A percentile compares a stretch with the other conserved stretches of the same genome.
phyloP scores from a whole-genome alignment of 345 rosid species.

The Heritiera fomes region DNA sequence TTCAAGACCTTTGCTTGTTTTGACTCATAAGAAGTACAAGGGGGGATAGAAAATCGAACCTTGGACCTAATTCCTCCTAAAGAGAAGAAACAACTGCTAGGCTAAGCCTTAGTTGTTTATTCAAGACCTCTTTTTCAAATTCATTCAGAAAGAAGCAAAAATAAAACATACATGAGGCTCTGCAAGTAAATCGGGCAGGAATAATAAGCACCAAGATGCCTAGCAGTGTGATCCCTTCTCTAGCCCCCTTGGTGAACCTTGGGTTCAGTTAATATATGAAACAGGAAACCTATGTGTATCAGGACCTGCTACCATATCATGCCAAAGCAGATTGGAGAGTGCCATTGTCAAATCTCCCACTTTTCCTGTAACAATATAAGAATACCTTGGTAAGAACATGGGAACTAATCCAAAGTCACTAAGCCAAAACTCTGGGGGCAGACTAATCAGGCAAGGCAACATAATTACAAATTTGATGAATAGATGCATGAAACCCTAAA shows the following conservation, averaged over 20 bases:
- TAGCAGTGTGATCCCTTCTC: slow-evolving; percentile 10
- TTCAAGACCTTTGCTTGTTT: not conserved
- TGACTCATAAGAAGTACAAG: too few relatives aligned
- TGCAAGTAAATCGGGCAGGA: not conserved
- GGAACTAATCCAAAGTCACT: not conserved
- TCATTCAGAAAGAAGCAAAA: not conserved
- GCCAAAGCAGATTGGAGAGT: slow-evolving; percentile 66
- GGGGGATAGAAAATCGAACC: too few relatives aligned
- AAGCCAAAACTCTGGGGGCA: not conserved
- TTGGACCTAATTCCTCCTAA: too few relatives aligned
- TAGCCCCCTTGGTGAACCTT: not conserved
- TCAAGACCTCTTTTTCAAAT: not conserved
- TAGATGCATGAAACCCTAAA: not conserved
- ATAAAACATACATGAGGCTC: not conserved
- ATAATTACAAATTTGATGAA: not conserved
- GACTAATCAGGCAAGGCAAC: not conserved
- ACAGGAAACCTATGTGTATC: slow-evolving; percentile 45
- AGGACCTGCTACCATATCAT: slow-evolving; percentile 65
- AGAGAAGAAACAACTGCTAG: too few relatives aligned
- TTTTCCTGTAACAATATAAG: slow-evolving; percentile 42
- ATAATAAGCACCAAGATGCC: not conserved
- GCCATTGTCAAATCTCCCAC: slow-evolving; percentile 71
- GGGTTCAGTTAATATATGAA: slow-evolving; percentile 33
- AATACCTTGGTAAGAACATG: not conserved
- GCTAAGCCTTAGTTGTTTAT: not conserved